phyloP scores from a whole-genome alignment of 1,284 basidiomycete genomes.

The Boletus mariae region DNA sequence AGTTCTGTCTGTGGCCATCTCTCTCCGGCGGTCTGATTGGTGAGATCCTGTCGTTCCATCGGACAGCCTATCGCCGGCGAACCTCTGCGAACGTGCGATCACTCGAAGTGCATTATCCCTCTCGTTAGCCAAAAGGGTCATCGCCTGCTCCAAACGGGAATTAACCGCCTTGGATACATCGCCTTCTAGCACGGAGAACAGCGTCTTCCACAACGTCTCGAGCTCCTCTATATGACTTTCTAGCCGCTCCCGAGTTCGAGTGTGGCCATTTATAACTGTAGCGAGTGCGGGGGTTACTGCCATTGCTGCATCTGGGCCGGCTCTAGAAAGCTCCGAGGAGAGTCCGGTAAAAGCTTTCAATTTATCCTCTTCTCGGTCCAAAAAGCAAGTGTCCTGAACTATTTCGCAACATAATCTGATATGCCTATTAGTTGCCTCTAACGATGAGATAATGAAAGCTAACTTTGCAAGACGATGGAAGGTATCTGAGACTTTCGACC shows the following conservation, averaged over 20 bases:
- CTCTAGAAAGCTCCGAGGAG: constrained; percentile 43
- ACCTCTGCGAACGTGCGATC: constrained; percentile 21
- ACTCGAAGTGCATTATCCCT: constrained; percentile 24
- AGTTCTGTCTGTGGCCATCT: constrained; percentile 13
- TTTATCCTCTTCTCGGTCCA: constrained; percentile 41
- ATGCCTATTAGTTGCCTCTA: constrained; percentile 10
- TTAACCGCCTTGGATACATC: constrained; percentile 41
- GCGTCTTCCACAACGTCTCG: constrained; percentile 41
- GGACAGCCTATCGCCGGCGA: constrained; percentile 4
- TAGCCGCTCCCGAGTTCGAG: constrained; percentile 40
- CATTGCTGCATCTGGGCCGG: constrained; percentile 39
- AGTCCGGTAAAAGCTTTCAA: constrained; percentile 45
- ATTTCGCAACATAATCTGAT: constrained; percentile 44
- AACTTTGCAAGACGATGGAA: constrained; percentile 43
- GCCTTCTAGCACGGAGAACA: constrained; percentile 39
- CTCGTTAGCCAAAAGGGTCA: constrained; percentile 37
- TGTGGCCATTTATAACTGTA: constrained; percentile 41
- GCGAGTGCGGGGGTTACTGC: constrained; percentile 44
- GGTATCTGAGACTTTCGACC: constrained; percentile 18
- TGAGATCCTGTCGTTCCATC: constrained; percentile 10
- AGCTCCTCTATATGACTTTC: constrained; percentile 39
- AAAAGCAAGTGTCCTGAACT: constrained; percentile 39
- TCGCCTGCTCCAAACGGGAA: constrained; percentile 35
- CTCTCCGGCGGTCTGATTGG: constrained; percentile 18
- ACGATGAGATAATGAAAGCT: constrained; percentile 13